Base-by-base conservation (phyloP, 1,284 basidiomycete species). In the Waitea zeae region DNA sequence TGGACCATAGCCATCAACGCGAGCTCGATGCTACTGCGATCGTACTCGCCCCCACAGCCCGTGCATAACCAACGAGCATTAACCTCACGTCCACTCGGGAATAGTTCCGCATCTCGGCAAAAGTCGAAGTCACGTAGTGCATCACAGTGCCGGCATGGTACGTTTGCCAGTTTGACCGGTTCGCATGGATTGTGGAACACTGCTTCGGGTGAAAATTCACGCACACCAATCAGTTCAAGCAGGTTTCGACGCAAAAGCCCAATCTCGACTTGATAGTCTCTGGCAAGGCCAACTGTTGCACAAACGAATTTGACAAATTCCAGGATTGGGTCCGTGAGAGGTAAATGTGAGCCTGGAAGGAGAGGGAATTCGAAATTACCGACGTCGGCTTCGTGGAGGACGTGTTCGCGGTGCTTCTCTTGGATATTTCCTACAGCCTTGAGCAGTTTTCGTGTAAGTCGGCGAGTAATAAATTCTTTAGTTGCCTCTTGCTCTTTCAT, bases 121-220 rank as follows among this genome's bases (percentile, higher is more conserved):
- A 97, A 80, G 52, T 98, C 93, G 44, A 98, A 83, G 52, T 92
- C 88, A 13, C 86, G 74, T 39, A 93, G 70, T 15, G 69, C 63
- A 53, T 92, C 92, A 58, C 95, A 99, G 47, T 81, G 74, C 36
- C 70, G 72, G 53, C 95, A 98, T 17, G 92, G 83, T 17, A 97
- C 82, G 50, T 87, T 86, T 17, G 78, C 67, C 17, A 97, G 57
- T 44, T 81, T 80, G 41, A 97, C 70, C 3, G 88, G 77, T 48
- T 95, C 82, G 58, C 93, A 97, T 0, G 93, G 93, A 49, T 96
- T 93, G 37, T 73, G 71, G 63, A 92, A 96, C 1, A 65, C 54
- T 2, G 89, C 89, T 33, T 88, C 82, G 27, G 58, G 59, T 11
- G 86, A 74, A 52, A 97, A 97, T 51, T 96, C 90, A 40, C 80